These are phyloP conservation scores for Tephrocybe sp. DNA, from an alignment of 768 basidiomycete genomes.

Conservation along the genomic window DNA sequence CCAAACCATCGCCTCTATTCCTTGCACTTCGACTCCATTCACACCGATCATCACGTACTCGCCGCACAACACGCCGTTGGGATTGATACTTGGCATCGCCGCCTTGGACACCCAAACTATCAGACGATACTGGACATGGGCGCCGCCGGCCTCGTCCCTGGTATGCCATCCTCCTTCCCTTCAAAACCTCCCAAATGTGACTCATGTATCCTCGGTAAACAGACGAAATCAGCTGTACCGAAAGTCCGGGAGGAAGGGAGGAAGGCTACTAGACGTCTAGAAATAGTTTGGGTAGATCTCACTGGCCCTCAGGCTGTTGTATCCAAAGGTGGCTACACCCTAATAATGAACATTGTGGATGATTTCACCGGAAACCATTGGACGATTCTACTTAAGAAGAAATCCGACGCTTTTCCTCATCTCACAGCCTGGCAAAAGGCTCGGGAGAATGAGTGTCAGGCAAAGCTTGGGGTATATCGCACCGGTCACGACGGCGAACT, in stretches of 20 bases:
- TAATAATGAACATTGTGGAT: slow-evolving; percentile 1
- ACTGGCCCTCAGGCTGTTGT: background rate
- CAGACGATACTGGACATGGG: slow-evolving; percentile 22
- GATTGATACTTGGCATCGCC: slow-evolving; percentile 26
- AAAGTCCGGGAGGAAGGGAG: background rate
- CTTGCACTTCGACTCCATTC: background rate
- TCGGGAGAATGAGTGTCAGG: background rate
- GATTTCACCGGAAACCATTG: background rate
- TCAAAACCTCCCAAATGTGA: background rate
- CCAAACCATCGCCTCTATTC: background rate
- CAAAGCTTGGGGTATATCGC: background rate
- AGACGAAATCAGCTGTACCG: slow-evolving; percentile 3
- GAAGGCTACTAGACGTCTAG: background rate
- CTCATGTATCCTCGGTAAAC: slow-evolving; percentile 11
- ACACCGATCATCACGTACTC: slow-evolving; percentile 16
- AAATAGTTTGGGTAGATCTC: slow-evolving; percentile 9
- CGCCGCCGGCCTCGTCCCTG: slow-evolving; percentile 2
- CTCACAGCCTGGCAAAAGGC: slow-evolving; percentile 5
- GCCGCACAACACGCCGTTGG: slow-evolving; percentile 1
- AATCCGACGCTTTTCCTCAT: background rate
- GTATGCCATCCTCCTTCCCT: slow-evolving; percentile 9
- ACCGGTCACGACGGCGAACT: slow-evolving; percentile 24
- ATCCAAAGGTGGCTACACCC: background rate
- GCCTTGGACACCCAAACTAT: slow-evolving; percentile 27
- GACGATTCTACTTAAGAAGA: background rate